These are phyloP conservation scores for Dryas drummondii DNA, from an alignment of 306 rosid genomes.

Conservation along the genomic window DNA sequence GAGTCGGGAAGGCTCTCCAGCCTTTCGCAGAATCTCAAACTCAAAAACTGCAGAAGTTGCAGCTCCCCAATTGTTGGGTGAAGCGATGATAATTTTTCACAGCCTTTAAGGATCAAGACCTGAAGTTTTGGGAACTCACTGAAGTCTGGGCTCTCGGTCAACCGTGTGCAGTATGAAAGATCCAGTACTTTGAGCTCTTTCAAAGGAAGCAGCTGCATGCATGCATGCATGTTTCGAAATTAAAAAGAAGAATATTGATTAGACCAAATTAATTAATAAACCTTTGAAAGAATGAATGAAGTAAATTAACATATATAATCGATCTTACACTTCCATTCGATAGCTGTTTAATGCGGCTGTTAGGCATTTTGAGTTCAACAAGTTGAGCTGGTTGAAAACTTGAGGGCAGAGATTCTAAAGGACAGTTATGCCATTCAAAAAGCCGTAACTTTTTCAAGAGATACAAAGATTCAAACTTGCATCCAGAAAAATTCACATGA, in stretches of 20 bases:
- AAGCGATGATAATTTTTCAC: neutral
- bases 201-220: no score
- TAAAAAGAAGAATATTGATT: no score
- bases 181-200: no score
- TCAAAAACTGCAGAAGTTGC: no score
- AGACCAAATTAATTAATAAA: no score
- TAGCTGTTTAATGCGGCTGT: slow-evolving; percentile 2
- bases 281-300: no score
- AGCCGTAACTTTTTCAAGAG: slow-evolving; percentile 7
- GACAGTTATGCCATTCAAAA: slow-evolving; percentile 21
- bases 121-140: slow-evolving; percentile 11
- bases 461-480: neutral
- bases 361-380: slow-evolving; percentile 10
- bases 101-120: slow-evolving; percentile 14
- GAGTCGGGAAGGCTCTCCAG: no score
- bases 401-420: neutral
- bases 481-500: neutral
- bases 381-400: neutral
- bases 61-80: no score
- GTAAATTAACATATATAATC: no score
- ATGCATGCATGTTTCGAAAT: no score
- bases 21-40: neutral
- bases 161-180: neutral
- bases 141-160: slow-evolving; percentile 1
- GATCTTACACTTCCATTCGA: slow-evolving; percentile 8